phyloP scores from a whole-genome alignment of 1,284 basidiomycete genomes.

The Stygiomarasmius scandens region DNA sequence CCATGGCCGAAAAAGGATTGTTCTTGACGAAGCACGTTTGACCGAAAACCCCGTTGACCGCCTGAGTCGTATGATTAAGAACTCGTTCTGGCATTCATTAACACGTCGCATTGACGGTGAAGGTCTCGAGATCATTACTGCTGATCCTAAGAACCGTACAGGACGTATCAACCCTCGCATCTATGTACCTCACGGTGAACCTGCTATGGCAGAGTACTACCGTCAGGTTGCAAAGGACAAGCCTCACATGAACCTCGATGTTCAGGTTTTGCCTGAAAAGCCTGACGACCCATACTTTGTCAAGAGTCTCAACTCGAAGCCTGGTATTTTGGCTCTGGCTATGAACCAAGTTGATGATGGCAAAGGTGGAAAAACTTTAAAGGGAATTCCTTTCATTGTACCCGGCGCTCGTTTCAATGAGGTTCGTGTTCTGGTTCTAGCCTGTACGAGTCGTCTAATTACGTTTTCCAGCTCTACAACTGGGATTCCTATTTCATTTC shows the following conservation, averaged over 20 bases:
- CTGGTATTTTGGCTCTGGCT: slow-evolving; percentile 92
- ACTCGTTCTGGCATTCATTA: slow-evolving; percentile 97
- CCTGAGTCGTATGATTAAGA: slow-evolving; percentile 96
- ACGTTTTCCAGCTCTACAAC: slow-evolving; percentile 69
- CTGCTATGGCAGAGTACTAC: slow-evolving; percentile 95
- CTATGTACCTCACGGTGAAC: slow-evolving; percentile 92
- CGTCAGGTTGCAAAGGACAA: slow-evolving; percentile 79
- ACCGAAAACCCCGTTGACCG: slow-evolving; percentile 98
- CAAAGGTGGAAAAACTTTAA: slow-evolving; percentile 77
- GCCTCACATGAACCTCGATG: slow-evolving; percentile 89
- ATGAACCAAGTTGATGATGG: slow-evolving; percentile 92
- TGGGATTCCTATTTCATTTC: slow-evolving; percentile 96
- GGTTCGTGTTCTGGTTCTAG: slow-evolving; percentile 49
- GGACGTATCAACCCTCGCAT: slow-evolving; percentile 87
- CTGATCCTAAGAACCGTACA: slow-evolving; percentile 95
- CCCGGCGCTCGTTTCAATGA: slow-evolving; percentile 98
- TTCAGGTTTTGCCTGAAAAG: slow-evolving; percentile 84
- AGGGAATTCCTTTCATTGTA: slow-evolving; percentile 95
- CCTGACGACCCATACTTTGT: slow-evolving; percentile 90
- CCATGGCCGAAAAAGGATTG: slow-evolving; percentile 92
- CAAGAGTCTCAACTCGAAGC: slow-evolving; percentile 91
- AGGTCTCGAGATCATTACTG: slow-evolving; percentile 94
- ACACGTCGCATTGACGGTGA: slow-evolving; percentile 97
- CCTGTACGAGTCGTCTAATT: background rate
- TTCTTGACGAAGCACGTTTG: slow-evolving; percentile 95